phyloP scores from a whole-genome alignment of 208 protist species.

The Strigomonas culicis region DNA sequence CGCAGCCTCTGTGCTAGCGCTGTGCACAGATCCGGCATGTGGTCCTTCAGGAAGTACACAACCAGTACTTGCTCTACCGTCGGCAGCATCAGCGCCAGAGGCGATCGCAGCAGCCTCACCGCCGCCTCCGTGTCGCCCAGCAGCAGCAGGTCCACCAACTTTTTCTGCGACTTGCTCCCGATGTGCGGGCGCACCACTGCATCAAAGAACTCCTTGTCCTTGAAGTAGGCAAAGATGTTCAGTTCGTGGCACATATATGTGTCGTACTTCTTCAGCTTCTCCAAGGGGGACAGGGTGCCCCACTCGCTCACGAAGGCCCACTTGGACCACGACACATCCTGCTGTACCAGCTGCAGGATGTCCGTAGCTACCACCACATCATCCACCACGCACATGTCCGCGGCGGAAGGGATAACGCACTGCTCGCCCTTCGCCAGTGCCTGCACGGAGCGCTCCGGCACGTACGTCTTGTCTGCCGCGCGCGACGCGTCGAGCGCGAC shows the following conservation, averaged over 20 bases:
- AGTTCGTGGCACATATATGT: constrained; percentile 18
- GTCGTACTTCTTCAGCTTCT: constrained; percentile 20
- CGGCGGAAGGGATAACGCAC: not conserved
- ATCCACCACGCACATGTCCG: constrained; percentile 10
- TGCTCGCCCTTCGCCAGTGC: not conserved
- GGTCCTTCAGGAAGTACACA: constrained; percentile 3
- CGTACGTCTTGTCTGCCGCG: constrained; percentile 5
- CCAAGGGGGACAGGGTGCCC: constrained; percentile 6
- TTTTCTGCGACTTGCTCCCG: constrained; percentile 13
- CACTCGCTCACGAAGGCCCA: constrained; percentile 15
- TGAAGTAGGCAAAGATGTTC: constrained; percentile 20
- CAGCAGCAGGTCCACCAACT: constrained; percentile 18
- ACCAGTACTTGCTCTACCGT: constrained; percentile 15
- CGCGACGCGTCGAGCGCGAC: constrained; percentile 3
- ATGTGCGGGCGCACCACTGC: constrained; percentile 13
- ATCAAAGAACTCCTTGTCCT: constrained; percentile 22
- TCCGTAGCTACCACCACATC: not conserved
- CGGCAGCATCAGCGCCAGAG: not conserved
- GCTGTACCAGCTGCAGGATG: not conserved
- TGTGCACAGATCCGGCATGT: constrained; percentile 9
- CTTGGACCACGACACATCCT: not conserved
- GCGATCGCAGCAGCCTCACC: not conserved
- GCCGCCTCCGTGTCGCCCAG: constrained; percentile 5
- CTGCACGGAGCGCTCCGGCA: constrained; percentile 2
- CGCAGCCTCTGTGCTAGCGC: not conserved